These are phyloP conservation scores for Xylaria cubensis DNA, from an alignment of 495 filamentous ascomycete species.

Conservation along the genomic window DNA sequence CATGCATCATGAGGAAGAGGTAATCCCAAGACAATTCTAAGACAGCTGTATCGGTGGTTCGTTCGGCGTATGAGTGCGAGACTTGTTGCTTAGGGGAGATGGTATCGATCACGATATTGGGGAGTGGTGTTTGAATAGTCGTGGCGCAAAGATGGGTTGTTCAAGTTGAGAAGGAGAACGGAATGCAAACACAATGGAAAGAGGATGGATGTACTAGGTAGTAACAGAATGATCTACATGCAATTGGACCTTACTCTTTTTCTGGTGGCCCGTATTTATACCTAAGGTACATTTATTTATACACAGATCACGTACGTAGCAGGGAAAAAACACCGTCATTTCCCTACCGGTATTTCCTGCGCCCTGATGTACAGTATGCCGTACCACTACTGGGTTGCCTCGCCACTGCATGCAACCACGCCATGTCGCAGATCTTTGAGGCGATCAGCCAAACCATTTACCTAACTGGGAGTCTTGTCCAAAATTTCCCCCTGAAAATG, in stretches of 20 bases:
- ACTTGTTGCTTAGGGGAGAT: not conserved
- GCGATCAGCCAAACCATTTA: conserved; percentile 17
- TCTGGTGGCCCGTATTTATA: not conserved
- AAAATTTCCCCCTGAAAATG: not conserved
- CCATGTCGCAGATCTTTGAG: conserved; percentile 17
- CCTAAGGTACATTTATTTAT: too few relatives aligned
- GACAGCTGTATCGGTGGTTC: not conserved
- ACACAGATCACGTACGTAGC: not conserved
- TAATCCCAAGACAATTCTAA: not conserved
- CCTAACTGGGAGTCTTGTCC: conserved; percentile 4
- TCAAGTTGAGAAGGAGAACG: not conserved
- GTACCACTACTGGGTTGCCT: conserved; percentile 5
- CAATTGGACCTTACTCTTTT: not conserved
- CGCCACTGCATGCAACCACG: not conserved
- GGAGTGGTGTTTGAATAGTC: not conserved
- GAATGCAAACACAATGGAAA: not conserved
- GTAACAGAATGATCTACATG: not conserved
- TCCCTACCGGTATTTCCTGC: not conserved
- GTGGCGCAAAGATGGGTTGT: not conserved
- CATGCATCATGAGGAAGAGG: conserved; percentile 3
- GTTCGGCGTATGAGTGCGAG: not conserved
- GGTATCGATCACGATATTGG: not conserved
- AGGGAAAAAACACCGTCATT: not conserved
- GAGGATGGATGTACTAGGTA: not conserved
- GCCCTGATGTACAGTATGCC: not conserved